These are phyloP conservation scores for barrel medic (Medicago truncatula) DNA, from an alignment of 306 rosid species.

Conservation along the genomic window MtrunA17r5.0-ANR NC_053048.1:50442001-50442500, in stretches of 20 bases:
- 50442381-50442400: constrained; percentile 27
- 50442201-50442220: too few relatives aligned
- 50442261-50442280: constrained; percentile 18
- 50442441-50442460: constrained; percentile 79
- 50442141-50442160: too few relatives aligned
- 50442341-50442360: not conserved
- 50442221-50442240: not conserved
- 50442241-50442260: not conserved
- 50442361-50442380: not conserved
- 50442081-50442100: not conserved
- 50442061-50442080: constrained; percentile 7
- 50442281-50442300: not conserved
- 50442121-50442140: not conserved
- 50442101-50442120: constrained; percentile 5
- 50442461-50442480: constrained; percentile 73
- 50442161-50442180: too few relatives aligned
- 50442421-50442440: constrained; percentile 82
- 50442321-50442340: not conserved
- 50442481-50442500: constrained; percentile 62
- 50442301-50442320: not conserved
- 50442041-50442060: not conserved
- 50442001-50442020: not conserved
- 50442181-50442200: too few relatives aligned
- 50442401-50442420: constrained; percentile 48
- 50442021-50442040: not conserved